Conservation (phyloP, 208 protist genomes). For the Herpetomonas tarakana region DNA sequence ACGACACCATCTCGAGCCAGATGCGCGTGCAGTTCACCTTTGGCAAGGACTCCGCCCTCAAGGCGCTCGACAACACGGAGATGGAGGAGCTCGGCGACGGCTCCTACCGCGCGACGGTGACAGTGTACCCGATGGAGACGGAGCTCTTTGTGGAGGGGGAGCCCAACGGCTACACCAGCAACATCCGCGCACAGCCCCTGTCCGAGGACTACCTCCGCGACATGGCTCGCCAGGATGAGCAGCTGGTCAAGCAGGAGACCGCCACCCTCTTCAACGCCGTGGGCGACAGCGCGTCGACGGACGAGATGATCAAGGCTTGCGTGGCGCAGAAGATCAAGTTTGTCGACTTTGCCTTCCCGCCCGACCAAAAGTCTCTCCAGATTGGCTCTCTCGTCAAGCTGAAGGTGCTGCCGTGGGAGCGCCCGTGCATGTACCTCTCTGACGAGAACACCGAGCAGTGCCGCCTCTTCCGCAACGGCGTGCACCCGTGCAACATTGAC, state of each 20-base stretch:
- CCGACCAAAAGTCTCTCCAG: slow-evolving; percentile 69
- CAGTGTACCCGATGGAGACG: slow-evolving; percentile 73
- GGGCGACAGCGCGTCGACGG: slow-evolving; percentile 35
- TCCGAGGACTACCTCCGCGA: slow-evolving; percentile 66
- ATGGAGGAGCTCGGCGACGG: slow-evolving; percentile 37
- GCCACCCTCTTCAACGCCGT: slow-evolving; percentile 42
- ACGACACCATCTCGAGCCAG: slow-evolving; percentile 64
- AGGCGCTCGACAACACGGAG: slow-evolving; percentile 61
- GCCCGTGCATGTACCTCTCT: slow-evolving; percentile 75
- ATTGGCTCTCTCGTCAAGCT: slow-evolving; percentile 51
- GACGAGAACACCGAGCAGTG: slow-evolving; percentile 60
- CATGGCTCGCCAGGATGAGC: slow-evolving; percentile 47
- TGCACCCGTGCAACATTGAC: slow-evolving; percentile 75
- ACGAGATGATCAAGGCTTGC: slow-evolving; percentile 54
- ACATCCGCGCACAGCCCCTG: slow-evolving; percentile 52
- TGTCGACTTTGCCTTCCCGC: slow-evolving; percentile 75
- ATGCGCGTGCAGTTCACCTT: slow-evolving; percentile 81
- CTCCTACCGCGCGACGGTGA: slow-evolving; percentile 48
- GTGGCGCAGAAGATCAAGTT: slow-evolving; percentile 61
- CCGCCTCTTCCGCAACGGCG: slow-evolving; percentile 72
- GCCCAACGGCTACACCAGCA: slow-evolving; percentile 60
- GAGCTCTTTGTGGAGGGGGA: slow-evolving; percentile 69
- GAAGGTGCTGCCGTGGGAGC: slow-evolving; percentile 75
- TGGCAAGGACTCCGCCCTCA: slow-evolving; percentile 49
- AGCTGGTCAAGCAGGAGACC: slow-evolving; percentile 50